Evolutionary conservation across 192 early-diverging fungal species (phyloP).

Genomic region (Lobosporangium transversale): DNA sequence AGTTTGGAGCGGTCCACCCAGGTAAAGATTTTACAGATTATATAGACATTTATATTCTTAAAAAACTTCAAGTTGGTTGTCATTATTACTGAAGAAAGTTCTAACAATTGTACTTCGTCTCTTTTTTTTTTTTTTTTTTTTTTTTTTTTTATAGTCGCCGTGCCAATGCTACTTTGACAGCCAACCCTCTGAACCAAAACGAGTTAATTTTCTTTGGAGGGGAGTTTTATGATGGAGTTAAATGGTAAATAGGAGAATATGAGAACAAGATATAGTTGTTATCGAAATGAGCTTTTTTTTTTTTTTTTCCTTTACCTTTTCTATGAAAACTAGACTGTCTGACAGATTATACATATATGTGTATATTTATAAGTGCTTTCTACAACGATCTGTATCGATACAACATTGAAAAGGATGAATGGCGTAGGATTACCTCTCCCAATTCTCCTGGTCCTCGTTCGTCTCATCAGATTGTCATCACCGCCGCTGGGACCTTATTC

Average conservation of each 20-base stretch:
- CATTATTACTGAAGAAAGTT: no score
- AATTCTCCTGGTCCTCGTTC: slow-evolving; percentile 74
- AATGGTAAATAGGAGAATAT: slow-evolving; percentile 17
- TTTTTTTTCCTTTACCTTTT: no score
- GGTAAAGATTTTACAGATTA: no score
- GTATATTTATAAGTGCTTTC: slow-evolving; percentile 35
- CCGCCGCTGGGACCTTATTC: slow-evolving; percentile 67
- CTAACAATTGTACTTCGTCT: no score
- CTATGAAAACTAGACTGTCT: no score
- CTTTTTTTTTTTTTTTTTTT: no score
- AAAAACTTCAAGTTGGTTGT: no score
- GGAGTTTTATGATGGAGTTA: slow-evolving; percentile 72
- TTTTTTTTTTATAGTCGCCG: slow-evolving; percentile 51
- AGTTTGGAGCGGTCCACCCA: slow-evolving; percentile 55
- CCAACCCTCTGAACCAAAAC: slow-evolving; percentile 66
- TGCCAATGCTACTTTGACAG: slow-evolving; percentile 66
- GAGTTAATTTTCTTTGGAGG: slow-evolving; percentile 76
- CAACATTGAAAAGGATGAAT: slow-evolving; percentile 78
- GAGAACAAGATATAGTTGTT: neutral
- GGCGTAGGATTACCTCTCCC: slow-evolving; percentile 70
- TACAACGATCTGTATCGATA: slow-evolving; percentile 78
- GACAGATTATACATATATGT: no score
- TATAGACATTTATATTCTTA: no score
- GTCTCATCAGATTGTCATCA: slow-evolving; percentile 73
- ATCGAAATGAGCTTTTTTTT: neutral